Base-by-base conservation (phyloP, 2,329 filamentous ascomycete species). In the Coniochaeta ligniaria region DNA sequence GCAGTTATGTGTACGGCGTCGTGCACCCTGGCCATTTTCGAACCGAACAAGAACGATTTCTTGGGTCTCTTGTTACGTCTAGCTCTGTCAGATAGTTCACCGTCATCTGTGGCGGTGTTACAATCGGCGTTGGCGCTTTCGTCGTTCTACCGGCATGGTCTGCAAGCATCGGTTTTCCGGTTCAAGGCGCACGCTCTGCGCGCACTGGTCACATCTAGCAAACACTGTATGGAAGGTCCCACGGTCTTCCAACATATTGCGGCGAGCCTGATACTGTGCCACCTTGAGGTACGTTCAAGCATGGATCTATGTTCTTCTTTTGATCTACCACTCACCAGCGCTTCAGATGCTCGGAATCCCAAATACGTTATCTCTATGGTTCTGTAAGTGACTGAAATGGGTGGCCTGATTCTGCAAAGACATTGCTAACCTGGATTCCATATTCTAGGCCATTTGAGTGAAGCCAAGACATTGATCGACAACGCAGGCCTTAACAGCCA, bases 101-200 rank as follows among this genome's bases (percentile, higher is more conserved):
- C 61, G 38, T 65, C 64, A 31, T 66, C 64, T 59, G n/a, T 45
- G 57, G 64, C 64, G 33, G 63, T 66, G 45, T 62, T 66, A 59
- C 62, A 65, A 64, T 65, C 64, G 26, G 62, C 60, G n/a, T 62
- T 66, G 56, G 64, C 64, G 58, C 64, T 66, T 58, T 66, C 64
- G 36, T 65, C 64, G 26, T 59, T 65, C 45, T 63, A 66, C 59
- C 62, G 63, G 38, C 58, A 65, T 64, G 64, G 64, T 59, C 63
- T 61, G 36, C 64, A 66, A 59, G 62, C 62, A 64, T 22, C 52
- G 50, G 64, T 60, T 62, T 62, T 63, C 61, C 62, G 60, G 60
- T 64, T 66, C 52, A 66, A 66, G 47, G 62, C 61, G 47, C 60
- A 56, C 58, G 63, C 64, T 62, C 63, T 66, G 16, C 64, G 62